Base-by-base conservation (phyloP, 1,139 yeast genomes). In the Saccharomycopsis crataegensis region DNA sequence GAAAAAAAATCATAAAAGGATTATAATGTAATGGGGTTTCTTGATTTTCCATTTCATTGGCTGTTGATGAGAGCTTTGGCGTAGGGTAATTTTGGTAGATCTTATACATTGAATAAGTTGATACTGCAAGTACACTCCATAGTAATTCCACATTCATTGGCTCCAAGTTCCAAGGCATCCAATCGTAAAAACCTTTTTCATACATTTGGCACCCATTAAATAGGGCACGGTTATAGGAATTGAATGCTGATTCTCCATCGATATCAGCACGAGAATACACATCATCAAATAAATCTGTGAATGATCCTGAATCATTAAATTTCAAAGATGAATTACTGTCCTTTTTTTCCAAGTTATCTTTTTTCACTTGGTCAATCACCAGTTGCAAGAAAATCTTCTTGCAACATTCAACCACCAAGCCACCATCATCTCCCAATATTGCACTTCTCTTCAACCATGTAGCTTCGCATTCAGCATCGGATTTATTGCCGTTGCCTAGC, bases 1-100 rank as follows among this genome's bases (percentile, higher is more conserved):
- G 42, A 54, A 81, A 75, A 50, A 74, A 71, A 41, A 76, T 77
- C 50, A 82, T 64, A 61, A 82, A 85, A 9, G 93, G 93, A 61
- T 83, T 83, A 47, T 76, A 57, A 14, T 76, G 71, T 16, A 78
- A 61, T 57, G 76, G 78, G 46, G 69, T 67, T 1, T 17, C 43
- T n/a, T 9, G 28, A 8, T 28, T 43, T 36, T 46, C 37, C 4
- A 42, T 33, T 8, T 46, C 34, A 8, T 36, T 46, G 8, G 69
- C 28, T 4, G 28, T 3, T 22, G 28, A 22, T 22, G 28, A 22
- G 28, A 22, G 28, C 28, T 22, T 22, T 22, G 28, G 28, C 28
- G 4, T 22, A 22, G 67, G 22, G 58, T 40, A n/a, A 40, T 40
- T 62, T 53, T 60, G 59, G 54, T 77, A 80, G 28, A 83, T 64